Base-by-base conservation (phyloP, 1,284 basidiomycete genomes). In the Schizophyllum amplum region DNA sequence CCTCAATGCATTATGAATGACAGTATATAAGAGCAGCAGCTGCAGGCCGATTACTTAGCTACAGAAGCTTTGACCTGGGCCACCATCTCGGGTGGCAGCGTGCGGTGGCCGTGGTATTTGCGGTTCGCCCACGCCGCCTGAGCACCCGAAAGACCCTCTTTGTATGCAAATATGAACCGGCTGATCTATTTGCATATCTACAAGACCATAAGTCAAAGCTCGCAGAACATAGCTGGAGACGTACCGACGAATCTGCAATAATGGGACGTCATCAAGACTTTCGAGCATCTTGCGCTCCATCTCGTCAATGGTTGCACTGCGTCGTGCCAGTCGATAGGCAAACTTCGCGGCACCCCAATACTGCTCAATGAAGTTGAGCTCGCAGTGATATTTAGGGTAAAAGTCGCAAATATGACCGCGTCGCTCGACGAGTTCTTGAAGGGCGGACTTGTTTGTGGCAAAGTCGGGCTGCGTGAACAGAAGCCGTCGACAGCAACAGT, bases 381-480 rank as follows among this genome's bases (percentile, higher is more conserved):
- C 59, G 53, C 62, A 63, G 55, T 65, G 62, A 50, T 60, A 65
- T 53, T 65, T 65, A 47, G 63, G 63, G 15, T 60, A 60, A 54
- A 64, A 63, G 46, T 59, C 21, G 24, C 56, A 58, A 7, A 57
- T 46, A 55, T 61, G 58, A 5, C 64, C 64, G 20, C 55, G 55
- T 4, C 24, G 22, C 46, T 54, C 52, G n/a, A 65, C 56, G 2
- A 63, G 33, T 49, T 66, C 66, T 53, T 66, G 59, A 15, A 71
- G 65, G 9, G 53, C 54, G 23, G 66, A 64, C 47, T 66, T 64
- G 24, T 65, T 61, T 5, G 60, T 57, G 3, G 54, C 57, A 49
- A 69, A 69, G 46, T 69, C 68, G 0, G 67, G 66, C 55, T 68
- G 64, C n/a, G 55, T 64, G 53, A 65, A 68, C 4, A 70, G 53